Conservation (phyloP, 176 grass and related monocot genomes). For the Aechmea fasciata region DNA sequence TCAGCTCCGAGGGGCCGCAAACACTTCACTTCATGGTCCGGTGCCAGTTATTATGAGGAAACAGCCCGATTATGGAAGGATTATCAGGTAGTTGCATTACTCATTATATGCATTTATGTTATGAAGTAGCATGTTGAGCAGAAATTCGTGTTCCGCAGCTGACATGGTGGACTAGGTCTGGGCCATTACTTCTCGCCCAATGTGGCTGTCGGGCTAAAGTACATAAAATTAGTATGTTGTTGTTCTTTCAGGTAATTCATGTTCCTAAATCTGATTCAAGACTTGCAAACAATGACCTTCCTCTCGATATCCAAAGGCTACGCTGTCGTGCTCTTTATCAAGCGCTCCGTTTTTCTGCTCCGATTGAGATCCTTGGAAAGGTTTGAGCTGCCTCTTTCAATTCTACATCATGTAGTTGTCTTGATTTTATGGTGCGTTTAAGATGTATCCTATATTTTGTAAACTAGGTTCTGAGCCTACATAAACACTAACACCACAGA, state of each 20-base stretch:
- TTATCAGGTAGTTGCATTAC: slow-evolving; percentile 55
- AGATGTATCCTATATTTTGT: slow-evolving; percentile 19
- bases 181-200: no score
- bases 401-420: not conserved
- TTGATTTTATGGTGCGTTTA: slow-evolving; percentile 14
- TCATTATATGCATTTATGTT: not conserved
- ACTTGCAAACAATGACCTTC: slow-evolving; percentile 84
- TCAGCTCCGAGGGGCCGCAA: slow-evolving; percentile 69
- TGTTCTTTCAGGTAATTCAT: slow-evolving; percentile 68
- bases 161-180: no score
- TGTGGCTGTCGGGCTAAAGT: not conserved
- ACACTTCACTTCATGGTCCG: slow-evolving; percentile 89
- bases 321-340: slow-evolving; percentile 84
- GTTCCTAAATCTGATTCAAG: slow-evolving; percentile 83
- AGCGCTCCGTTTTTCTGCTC: slow-evolving; percentile 59
- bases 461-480: slow-evolving; percentile 84
- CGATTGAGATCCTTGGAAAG: slow-evolving; percentile 86
- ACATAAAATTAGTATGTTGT: slow-evolving; percentile 9
- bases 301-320: slow-evolving; percentile 88
- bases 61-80: slow-evolving; percentile 67
- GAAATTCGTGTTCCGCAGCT: no score
- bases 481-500: slow-evolving; percentile 78
- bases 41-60: slow-evolving; percentile 73
- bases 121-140: not conserved
- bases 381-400: slow-evolving; percentile 28